Evolutionary conservation across 2,329 filamentous ascomycete genomes (phyloP).

Genomic region (Clonostachys chloroleuca): DNA sequence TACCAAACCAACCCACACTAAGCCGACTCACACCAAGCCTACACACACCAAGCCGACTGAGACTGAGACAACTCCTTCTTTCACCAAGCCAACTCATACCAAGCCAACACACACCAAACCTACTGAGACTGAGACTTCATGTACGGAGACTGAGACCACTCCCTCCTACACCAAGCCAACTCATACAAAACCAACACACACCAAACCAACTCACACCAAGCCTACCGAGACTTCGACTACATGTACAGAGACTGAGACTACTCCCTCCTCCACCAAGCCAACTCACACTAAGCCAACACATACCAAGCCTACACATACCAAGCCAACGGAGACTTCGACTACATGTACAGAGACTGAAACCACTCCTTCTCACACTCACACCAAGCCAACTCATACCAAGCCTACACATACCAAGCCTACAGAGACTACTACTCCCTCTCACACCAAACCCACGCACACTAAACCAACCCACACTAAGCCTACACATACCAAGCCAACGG

Average conservation of each 20-base stretch:
- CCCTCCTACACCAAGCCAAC: constrained; percentile 19
- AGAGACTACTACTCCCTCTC: not conserved
- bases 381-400: constrained; percentile 13
- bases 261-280: constrained; percentile 2
- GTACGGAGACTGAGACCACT: constrained; percentile 1
- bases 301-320: constrained; percentile 8
- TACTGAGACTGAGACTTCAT: constrained; percentile 1
- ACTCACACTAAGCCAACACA: constrained; percentile 6
- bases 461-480: not conserved
- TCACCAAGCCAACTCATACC: constrained; percentile 18
- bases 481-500: not conserved
- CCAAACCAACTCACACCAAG: not conserved
- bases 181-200: not conserved
- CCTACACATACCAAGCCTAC: constrained; percentile 4
- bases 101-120: constrained; percentile 11
- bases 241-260: not conserved
- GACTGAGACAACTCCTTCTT: not conserved
- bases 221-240: not conserved
- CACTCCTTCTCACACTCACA: not conserved
- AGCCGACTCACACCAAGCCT: constrained; percentile 1
- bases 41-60: constrained; percentile 3
- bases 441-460: not conserved
- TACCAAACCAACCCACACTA: constrained; percentile 3
- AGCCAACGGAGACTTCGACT: constrained; percentile 14
- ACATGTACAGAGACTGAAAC: not conserved